Percentiles rank a stretch among this genome's conserved stretches.
phyloP scores from a whole-genome alignment of 1,284 basidiomycete species.

The Vanrija humicola region DNA sequence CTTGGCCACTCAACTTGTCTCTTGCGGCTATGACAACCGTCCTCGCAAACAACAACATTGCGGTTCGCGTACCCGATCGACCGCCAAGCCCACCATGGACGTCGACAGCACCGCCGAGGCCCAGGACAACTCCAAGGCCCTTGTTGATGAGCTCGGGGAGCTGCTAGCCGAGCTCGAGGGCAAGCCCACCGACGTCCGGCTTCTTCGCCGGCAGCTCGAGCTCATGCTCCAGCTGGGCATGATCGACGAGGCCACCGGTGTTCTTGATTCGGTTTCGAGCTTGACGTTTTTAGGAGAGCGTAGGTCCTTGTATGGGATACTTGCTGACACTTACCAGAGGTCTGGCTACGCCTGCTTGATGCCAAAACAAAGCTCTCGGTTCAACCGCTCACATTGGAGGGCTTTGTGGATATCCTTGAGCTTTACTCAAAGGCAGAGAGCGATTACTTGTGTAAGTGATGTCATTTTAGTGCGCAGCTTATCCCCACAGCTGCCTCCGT shows the following conservation, averaged over 20 bases:
- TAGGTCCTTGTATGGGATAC: constrained; percentile 6
- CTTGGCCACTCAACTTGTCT: too few relatives aligned
- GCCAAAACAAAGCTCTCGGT: constrained; percentile 4
- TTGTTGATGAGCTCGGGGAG: constrained; percentile 24
- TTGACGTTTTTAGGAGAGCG: constrained; percentile 36
- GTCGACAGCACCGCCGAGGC: not conserved
- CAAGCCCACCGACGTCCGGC: constrained; percentile 28
- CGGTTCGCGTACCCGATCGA: too few relatives aligned
- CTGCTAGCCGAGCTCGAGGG: constrained; percentile 25
- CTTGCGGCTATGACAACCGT: too few relatives aligned
- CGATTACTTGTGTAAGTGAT: constrained; percentile 72
- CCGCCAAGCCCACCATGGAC: not conserved
- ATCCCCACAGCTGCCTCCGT: constrained; percentile 61
- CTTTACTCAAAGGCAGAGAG: constrained; percentile 65
- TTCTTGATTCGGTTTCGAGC: constrained; percentile 9
- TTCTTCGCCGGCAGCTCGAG: constrained; percentile 29
- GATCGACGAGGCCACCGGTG: constrained; percentile 21
- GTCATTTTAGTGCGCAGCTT: constrained; percentile 8
- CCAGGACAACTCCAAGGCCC: not conserved
- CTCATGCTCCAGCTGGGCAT: constrained; percentile 29
- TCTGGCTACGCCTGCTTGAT: constrained; percentile 35
- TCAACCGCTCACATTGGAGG: constrained; percentile 44
- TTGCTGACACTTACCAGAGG: constrained; percentile 13
- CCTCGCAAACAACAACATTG: too few relatives aligned
- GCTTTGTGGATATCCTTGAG: constrained; percentile 59